phyloP scores from a whole-genome alignment of 192 early-diverging fungal species.

The Paraglomus brasilianum region DNA sequence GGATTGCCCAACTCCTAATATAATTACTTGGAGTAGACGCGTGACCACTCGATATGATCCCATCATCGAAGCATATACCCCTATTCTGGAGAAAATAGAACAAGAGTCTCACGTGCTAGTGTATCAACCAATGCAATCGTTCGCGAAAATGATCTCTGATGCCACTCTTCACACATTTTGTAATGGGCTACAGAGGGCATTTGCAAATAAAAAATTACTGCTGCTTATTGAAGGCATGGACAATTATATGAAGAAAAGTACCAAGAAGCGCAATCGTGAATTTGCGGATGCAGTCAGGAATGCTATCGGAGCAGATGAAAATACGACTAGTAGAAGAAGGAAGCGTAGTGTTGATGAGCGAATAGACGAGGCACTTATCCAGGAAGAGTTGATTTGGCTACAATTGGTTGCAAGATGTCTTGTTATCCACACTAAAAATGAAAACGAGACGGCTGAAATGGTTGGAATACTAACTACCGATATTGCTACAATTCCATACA shows the following conservation, averaged over 20 bases:
- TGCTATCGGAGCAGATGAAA: background rate
- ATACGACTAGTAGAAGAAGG: background rate
- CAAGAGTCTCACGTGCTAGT: conserved; percentile 32
- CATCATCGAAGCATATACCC: conserved; percentile 34
- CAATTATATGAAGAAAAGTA: conserved; percentile 36
- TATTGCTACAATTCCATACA: conserved; percentile 37
- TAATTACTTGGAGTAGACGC: conserved; percentile 39
- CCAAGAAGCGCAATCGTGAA: conserved; percentile 15
- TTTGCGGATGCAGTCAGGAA: conserved; percentile 36
- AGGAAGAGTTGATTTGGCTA: conserved; percentile 33
- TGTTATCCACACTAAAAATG: conserved; percentile 35
- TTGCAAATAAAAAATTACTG: conserved; percentile 29
- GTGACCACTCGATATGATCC: conserved; percentile 35
- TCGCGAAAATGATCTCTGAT: conserved; percentile 28
- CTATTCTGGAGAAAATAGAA: conserved; percentile 27
- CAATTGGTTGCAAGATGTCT: conserved; percentile 35
- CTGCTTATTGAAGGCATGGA: conserved; percentile 44
- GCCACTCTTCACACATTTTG: conserved; percentile 19
- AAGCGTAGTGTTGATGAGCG: conserved; percentile 17
- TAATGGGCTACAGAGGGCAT: conserved; percentile 5
- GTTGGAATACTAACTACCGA: conserved; percentile 34
- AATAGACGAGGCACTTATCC: conserved; percentile 27
- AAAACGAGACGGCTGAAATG: conserved; percentile 37
- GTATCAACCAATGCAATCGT: conserved; percentile 23
- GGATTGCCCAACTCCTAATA: conserved; percentile 16